These are phyloP conservation scores for Leucocoprinus sp. DNA, from an alignment of 768 basidiomycete species.

Conservation along the genomic window DNA sequence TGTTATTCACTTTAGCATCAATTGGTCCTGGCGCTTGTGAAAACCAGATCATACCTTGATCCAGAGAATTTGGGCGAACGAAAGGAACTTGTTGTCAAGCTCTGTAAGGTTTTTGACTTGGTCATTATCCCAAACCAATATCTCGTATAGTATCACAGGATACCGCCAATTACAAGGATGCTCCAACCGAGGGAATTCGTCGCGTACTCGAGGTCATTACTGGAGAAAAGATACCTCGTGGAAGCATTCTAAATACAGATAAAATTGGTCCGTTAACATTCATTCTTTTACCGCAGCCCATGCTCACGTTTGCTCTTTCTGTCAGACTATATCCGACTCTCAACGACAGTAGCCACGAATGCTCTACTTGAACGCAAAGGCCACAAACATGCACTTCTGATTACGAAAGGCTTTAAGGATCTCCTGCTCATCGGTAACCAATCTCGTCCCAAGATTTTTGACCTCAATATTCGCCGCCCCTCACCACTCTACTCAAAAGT, in stretches of 20 bases:
- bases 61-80: slow-evolving; percentile 49
- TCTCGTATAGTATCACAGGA: slow-evolving; percentile 72
- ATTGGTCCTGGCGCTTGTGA: neutral
- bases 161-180: slow-evolving; percentile 79
- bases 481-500: slow-evolving; percentile 71
- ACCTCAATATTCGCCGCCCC: slow-evolving; percentile 80
- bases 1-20: neutral
- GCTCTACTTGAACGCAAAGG: slow-evolving; percentile 94
- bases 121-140: neutral
- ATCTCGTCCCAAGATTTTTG: slow-evolving; percentile 90
- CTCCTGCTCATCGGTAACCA: slow-evolving; percentile 92
- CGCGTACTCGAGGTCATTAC: slow-evolving; percentile 75
- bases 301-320: neutral
- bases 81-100: slow-evolving; percentile 85
- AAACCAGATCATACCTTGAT: slow-evolving; percentile 73
- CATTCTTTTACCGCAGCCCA: no score
- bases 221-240: slow-evolving; percentile 60
- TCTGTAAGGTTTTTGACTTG: slow-evolving; percentile 45
- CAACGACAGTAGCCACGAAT: slow-evolving; percentile 95
- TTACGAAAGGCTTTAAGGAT: slow-evolving; percentile 88
- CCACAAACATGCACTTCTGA: slow-evolving; percentile 82
- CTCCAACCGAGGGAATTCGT: slow-evolving; percentile 90
- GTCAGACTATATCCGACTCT: slow-evolving; percentile 82
- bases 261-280: slow-evolving; percentile 64
- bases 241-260: slow-evolving; percentile 57